These are phyloP conservation scores for Starmera amethionina DNA, from an alignment of 805 yeast species.

Conservation along the genomic window DNA sequence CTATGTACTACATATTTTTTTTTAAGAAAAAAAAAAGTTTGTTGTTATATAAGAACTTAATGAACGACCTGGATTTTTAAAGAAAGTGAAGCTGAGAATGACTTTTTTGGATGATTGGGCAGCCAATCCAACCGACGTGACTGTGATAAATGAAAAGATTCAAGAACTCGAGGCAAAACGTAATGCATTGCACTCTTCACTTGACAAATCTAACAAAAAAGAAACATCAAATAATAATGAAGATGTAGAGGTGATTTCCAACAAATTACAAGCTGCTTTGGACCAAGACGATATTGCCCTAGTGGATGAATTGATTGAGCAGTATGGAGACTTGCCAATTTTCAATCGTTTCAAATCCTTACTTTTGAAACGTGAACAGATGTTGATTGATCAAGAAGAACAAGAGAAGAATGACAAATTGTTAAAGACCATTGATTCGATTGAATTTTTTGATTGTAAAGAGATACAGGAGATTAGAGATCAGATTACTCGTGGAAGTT, in stretches of 20 bases:
- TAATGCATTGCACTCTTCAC: constrained; percentile 8
- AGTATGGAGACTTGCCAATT: neutral
- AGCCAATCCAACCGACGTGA: constrained; percentile 16
- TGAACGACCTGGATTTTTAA: neutral
- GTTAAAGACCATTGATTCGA: constrained; percentile 1
- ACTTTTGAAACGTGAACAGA: neutral
- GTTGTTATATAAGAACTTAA: neutral
- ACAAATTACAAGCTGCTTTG: constrained; percentile 1
- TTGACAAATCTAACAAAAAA: constrained; percentile 5
- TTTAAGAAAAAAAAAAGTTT: neutral
- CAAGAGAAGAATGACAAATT: constrained; percentile 3
- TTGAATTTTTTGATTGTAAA: constrained; percentile 7
- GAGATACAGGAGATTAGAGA: constrained; percentile 5
- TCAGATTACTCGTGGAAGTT: neutral
- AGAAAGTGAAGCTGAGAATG: neutral
- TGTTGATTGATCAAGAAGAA: constrained; percentile 2
- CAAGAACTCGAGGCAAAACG: constrained; percentile 16
- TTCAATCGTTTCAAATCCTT: neutral
- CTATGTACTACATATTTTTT: too few species aligned
- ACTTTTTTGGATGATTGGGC: constrained; percentile 5
- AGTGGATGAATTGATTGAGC: neutral
- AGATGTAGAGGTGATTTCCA: constrained; percentile 10
- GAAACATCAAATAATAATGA: constrained; percentile 6
- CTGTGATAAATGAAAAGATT: constrained; percentile 17
- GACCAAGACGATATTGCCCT: neutral